Evolutionary conservation across 1,284 basidiomycete genomes (phyloP).

Genomic region (Trichosporon asahii): DNA sequence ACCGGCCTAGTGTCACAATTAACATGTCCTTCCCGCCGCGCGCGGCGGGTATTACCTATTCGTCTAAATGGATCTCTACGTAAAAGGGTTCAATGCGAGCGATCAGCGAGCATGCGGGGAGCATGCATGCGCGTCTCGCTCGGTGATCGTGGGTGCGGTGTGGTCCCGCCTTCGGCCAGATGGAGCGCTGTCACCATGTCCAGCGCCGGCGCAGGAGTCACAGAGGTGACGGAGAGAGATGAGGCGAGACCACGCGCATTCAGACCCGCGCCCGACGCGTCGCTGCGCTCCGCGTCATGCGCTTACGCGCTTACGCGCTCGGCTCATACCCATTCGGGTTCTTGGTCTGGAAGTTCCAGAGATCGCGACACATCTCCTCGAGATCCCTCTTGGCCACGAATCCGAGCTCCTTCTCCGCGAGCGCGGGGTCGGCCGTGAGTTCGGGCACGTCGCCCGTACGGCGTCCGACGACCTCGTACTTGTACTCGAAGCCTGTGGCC

Average conservation of each 20-base stretch:
- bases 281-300: too few relatives aligned
- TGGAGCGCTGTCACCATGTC: too few relatives aligned
- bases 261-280: too few relatives aligned
- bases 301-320: slow-evolving; percentile 13
- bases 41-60: not conserved
- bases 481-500: slow-evolving; percentile 62
- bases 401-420: slow-evolving; percentile 90
- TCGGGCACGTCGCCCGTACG: slow-evolving; percentile 93
- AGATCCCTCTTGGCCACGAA: slow-evolving; percentile 80
- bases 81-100: not conserved
- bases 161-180: too few relatives aligned
- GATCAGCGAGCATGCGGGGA: not conserved
- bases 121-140: not conserved
- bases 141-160: not conserved
- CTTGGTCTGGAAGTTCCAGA: slow-evolving; percentile 89
- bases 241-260: too few relatives aligned
- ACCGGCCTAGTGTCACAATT: slow-evolving; percentile 7
- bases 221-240: too few relatives aligned
- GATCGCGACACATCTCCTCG: slow-evolving; percentile 83
- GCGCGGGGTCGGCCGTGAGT: slow-evolving; percentile 85
- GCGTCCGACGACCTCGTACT: slow-evolving; percentile 83
- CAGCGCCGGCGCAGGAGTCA: too few relatives aligned
- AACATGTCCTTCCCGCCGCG: not conserved
- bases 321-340: slow-evolving; percentile 69
- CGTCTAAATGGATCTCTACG: slow-evolving; percentile 11